phyloP scores from a whole-genome alignment of 2,329 filamentous ascomycete species.

The Dryadomyces quercus-mongolicae region DNA sequence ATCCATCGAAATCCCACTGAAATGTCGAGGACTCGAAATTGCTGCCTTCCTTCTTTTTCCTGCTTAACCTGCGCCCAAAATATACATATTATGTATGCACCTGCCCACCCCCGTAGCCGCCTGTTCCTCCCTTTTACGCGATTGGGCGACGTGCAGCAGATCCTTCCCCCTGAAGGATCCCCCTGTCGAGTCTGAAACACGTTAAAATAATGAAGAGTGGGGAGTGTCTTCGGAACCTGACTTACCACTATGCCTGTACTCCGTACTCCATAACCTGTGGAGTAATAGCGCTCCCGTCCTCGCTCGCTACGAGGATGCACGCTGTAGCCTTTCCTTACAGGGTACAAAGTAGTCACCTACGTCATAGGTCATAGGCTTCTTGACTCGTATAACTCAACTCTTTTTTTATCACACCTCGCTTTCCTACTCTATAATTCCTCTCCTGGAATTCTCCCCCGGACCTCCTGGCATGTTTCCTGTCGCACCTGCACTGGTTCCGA shows the following conservation, averaged over 20 bases:
- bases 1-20: too few species aligned
- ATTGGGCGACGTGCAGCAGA: not conserved
- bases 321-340: not conserved
- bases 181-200: slow-evolving; percentile 1
- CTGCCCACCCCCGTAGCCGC: not conserved
- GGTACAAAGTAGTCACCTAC: too few species aligned
- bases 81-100: too few species aligned
- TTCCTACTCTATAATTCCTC: too few species aligned
- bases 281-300: not conserved
- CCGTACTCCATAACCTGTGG: not conserved
- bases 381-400: not conserved
- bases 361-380: too few species aligned
- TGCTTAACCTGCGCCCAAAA: too few species aligned
- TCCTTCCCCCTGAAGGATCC: not conserved
- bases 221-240: too few species aligned
- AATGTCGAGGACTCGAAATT: too few species aligned
- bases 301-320: too few species aligned
- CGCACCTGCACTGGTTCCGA: too few species aligned
- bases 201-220: not conserved
- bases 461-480: too few species aligned
- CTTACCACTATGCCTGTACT: not conserved
- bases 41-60: not conserved
- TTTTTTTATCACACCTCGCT: not conserved
- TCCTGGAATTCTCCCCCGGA: too few species aligned
- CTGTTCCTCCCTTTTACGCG: not conserved